phyloP scores from a whole-genome alignment of 208 protist species.

The Spongospora subterranea region DNA sequence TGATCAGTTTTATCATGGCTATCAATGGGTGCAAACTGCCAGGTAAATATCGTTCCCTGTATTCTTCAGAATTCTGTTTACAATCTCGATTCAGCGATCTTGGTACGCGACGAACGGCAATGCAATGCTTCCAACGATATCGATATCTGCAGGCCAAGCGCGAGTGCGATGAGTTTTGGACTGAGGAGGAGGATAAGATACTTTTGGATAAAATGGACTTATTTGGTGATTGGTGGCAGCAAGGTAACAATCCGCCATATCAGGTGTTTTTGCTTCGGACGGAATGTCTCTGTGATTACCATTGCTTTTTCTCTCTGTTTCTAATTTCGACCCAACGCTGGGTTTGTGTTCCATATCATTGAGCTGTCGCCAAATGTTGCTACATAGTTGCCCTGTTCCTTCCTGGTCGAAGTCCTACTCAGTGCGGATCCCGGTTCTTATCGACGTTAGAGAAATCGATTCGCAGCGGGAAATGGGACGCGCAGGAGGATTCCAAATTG shows the following conservation, averaged over 20 bases:
- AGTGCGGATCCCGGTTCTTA: background rate
- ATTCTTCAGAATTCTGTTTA: background rate
- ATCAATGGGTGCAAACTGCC: background rate
- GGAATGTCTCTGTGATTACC: too few relatives aligned
- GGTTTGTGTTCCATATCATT: background rate
- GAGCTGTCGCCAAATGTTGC: background rate
- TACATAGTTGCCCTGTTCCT: constrained; percentile 25
- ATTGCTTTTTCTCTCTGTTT: too few relatives aligned
- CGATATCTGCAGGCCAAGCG: background rate
- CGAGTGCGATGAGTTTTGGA: background rate
- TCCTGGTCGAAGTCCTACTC: background rate
- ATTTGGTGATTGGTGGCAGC: background rate
- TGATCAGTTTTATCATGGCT: constrained; percentile 4
- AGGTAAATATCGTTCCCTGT: background rate
- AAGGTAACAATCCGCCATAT: too few relatives aligned
- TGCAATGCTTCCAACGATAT: constrained; percentile 54
- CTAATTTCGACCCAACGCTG: background rate
- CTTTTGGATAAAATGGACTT: background rate
- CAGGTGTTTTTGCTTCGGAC: too few relatives aligned
- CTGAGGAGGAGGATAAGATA: background rate
- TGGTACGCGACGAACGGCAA: constrained; percentile 23
- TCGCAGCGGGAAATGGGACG: constrained; percentile 22
- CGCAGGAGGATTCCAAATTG: background rate
- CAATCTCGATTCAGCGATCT: background rate
- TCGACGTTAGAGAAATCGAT: background rate